Base-by-base conservation (phyloP, 768 basidiomycete species). In the Hygrophoropsis aurantiaca region DNA sequence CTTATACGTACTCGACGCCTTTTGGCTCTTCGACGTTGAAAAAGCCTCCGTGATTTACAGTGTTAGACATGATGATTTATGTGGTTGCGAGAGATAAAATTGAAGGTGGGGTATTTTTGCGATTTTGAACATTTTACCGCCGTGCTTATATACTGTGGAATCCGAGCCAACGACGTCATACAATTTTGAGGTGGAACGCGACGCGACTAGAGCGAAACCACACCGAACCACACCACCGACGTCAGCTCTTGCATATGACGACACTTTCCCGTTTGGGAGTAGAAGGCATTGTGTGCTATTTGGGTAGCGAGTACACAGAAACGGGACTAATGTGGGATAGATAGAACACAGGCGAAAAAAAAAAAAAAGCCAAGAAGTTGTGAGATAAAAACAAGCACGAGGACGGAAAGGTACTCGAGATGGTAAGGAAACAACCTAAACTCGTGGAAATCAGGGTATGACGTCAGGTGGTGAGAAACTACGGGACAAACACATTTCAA, bases 1-100 rank as follows among this genome's bases (percentile, higher is more conserved):
- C 9, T 7, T 5, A 18, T 37, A 56, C 68, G 32, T 40, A 74
- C 73, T 72, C 66, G 50, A 52, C 58, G 20, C 66, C 60, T 13
- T 56, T 47, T 38, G 59, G 42, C 45, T 74, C 71, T 25, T 62
- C 51, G 40, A 70, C 62, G 61, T 76, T 74, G 53, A 69, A 74
- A 19, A 70, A 67, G 4, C 43, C 25, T 20, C 35, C 36, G 26
- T 40, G 23, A 2, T 44, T 45, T 16, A 26, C 11, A 21, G 16
- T 38, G 27, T 53, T 42, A 23, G 53, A 47, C 53, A 54, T 54
- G 32, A 11, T 42, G 30, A 27, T 23, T 5, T 13, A 30, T 44
- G n/a, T 38, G 38, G 20, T 20, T 47, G n/a, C n/a, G n/a, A n/a
- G n/a, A n/a, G n/a, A n/a, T n/a, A n/a, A n/a, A n/a, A 19, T 21